phyloP scores from a whole-genome alignment of 2,329 filamentous ascomycete species.

The Chaetoscypha palmicola region DNA sequence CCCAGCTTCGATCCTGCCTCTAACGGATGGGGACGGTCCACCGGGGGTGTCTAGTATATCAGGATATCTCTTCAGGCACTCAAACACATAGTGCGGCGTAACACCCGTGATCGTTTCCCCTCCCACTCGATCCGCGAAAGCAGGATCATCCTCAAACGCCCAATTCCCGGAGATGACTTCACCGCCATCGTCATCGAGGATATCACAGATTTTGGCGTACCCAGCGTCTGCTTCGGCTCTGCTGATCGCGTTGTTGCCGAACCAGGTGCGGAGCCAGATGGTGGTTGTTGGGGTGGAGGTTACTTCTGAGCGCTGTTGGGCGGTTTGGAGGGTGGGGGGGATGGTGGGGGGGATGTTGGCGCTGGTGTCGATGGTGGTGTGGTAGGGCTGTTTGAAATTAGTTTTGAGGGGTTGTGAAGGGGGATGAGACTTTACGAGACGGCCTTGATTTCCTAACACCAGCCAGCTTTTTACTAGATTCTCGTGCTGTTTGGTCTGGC shows the following conservation, averaged over 20 bases:
- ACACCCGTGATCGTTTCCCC: not conserved
- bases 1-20: not conserved
- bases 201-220: not conserved
- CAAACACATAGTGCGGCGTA: not conserved
- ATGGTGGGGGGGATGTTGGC: not conserved
- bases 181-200: not conserved
- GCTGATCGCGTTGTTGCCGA: not conserved
- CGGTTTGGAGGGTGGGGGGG: conserved; percentile 1
- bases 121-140: not conserved
- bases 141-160: not conserved
- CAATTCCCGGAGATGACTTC: not conserved
- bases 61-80: conserved; percentile 1
- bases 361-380: too few species aligned
- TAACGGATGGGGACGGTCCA: not conserved
- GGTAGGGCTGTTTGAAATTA: not conserved
- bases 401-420: not conserved
- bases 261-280: conserved; percentile 5
- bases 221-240: not conserved
- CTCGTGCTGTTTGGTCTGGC: not conserved
- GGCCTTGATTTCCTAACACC: not conserved
- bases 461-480: not conserved
- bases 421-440: not conserved
- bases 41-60: not conserved
- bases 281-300: too few species aligned
- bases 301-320: not conserved